Evolutionary conservation across 768 basidiomycete species (phyloP).

Genomic region (Boletus sp.): DNA sequence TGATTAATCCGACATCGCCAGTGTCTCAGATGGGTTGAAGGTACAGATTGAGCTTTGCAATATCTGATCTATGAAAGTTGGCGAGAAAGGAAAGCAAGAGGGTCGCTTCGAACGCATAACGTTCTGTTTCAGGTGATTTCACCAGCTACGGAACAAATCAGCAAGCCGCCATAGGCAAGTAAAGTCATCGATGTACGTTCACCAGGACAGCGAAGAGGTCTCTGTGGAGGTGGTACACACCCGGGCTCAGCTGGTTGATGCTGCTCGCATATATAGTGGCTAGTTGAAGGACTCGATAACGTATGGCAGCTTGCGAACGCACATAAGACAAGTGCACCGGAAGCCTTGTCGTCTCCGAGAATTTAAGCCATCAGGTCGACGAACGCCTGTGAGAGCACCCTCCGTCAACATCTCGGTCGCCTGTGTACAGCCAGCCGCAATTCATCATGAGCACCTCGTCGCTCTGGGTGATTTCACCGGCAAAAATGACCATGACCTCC

Average conservation of each 20-base stretch:
- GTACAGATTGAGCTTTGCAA: conserved; percentile 66
- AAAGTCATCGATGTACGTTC: conserved; percentile 36
- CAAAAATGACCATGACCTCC: conserved; percentile 72
- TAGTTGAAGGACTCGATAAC: conserved; percentile 56
- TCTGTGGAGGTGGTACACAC: conserved; percentile 65
- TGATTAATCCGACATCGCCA: conserved; percentile 50
- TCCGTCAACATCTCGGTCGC: not conserved
- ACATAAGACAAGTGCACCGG: conserved; percentile 26
- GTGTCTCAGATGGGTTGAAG: conserved; percentile 50
- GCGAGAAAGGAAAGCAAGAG: conserved; percentile 62
- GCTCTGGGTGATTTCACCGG: conserved; percentile 56
- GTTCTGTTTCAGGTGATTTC: conserved; percentile 51
- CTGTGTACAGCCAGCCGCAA: not conserved
- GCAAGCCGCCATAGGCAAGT: not conserved
- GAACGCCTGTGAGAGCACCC: conserved; percentile 42
- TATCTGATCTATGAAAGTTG: conserved; percentile 73
- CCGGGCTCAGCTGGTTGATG: conserved; percentile 62
- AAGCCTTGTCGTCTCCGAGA: conserved; percentile 43
- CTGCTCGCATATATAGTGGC: conserved; percentile 58
- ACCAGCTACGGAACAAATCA: conserved; percentile 43
- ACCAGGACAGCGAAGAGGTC: conserved; percentile 59
- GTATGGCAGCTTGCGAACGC: conserved; percentile 38
- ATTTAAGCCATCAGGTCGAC: conserved; percentile 46
- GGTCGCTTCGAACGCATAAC: conserved; percentile 57
- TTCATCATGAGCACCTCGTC: conserved; percentile 56